These are phyloP conservation scores for Phytophthora hibernalis DNA, from an alignment of 352 stramenopile genomes.

Conservation along the genomic window DNA sequence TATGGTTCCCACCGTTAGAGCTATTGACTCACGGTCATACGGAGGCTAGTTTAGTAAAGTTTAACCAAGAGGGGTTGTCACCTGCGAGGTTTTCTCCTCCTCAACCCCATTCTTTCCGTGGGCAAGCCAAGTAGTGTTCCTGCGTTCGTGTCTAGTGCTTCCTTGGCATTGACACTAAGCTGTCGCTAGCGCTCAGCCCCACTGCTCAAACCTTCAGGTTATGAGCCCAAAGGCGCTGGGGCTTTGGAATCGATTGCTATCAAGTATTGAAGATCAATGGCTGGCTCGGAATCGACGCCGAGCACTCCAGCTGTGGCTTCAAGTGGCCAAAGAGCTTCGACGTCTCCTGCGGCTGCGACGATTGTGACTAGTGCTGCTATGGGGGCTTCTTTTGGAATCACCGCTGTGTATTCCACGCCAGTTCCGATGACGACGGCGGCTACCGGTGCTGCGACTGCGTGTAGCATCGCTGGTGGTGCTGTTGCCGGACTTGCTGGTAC, in stretches of 20 bases:
- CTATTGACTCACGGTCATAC: not conserved
- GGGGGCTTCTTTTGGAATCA: not conserved
- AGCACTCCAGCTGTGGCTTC: too few species aligned
- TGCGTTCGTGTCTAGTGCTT: too few species aligned
- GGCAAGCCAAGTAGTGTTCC: too few species aligned
- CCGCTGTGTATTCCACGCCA: not conserved
- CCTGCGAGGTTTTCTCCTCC: not conserved
- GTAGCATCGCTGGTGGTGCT: not conserved
- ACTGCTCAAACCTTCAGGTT: not conserved
- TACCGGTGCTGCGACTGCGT: not conserved
- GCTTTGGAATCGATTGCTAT: not conserved
- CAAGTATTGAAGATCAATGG: conserved; percentile 1
- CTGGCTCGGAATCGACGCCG: not conserved
- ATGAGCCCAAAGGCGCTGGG: not conserved
- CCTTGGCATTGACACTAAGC: too few species aligned
- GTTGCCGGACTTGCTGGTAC: not conserved
- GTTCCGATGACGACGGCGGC: not conserved
- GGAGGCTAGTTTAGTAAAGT: not conserved
- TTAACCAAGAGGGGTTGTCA: conserved; percentile 2
- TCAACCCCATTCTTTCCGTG: too few species aligned
- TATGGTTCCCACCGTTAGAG: not conserved
- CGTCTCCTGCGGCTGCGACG: not conserved
- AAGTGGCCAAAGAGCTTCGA: not conserved
- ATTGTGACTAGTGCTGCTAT: not conserved
- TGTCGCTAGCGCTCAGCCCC: not conserved